Conservation (phyloP, 169 alveolate genomes). For the Perkinsus olseni region DNA sequence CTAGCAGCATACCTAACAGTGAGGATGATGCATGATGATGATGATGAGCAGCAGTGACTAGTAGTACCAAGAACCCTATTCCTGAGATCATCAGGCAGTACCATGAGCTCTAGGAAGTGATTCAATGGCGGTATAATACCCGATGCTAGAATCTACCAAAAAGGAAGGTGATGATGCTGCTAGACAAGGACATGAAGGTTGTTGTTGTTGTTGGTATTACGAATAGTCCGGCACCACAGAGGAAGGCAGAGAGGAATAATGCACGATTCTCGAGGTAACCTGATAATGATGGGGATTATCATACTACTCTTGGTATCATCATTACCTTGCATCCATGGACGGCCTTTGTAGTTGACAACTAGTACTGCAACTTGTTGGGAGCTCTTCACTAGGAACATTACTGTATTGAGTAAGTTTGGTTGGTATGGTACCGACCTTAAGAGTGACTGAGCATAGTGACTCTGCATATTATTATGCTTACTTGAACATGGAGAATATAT, state of each 20-base stretch:
- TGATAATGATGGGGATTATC: no score
- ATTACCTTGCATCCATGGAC: slow-evolving; percentile 37
- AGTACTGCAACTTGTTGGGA: slow-evolving; percentile 34
- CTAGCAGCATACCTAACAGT: neutral
- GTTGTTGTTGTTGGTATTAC: no score
- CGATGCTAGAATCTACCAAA: neutral
- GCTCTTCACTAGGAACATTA: slow-evolving; percentile 31
- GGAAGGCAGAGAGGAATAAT: neutral
- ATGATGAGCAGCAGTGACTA: neutral
- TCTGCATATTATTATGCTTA: neutral
- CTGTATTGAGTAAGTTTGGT: slow-evolving; percentile 28
- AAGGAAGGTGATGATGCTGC: no score
- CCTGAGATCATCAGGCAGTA: neutral
- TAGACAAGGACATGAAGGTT: no score
- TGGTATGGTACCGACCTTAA: neutral
- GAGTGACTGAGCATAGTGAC: no score
- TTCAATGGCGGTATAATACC: neutral
- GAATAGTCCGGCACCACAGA: neutral
- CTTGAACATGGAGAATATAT: neutral
- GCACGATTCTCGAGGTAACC: neutral
- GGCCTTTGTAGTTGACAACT: slow-evolving; percentile 35
- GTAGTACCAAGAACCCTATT: neutral
- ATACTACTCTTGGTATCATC: no score
- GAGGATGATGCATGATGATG: neutral
- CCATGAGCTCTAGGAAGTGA: neutral